These are phyloP conservation scores for Passiflora organensis DNA, from an alignment of 345 rosid species.

Conservation along the genomic window DNA sequence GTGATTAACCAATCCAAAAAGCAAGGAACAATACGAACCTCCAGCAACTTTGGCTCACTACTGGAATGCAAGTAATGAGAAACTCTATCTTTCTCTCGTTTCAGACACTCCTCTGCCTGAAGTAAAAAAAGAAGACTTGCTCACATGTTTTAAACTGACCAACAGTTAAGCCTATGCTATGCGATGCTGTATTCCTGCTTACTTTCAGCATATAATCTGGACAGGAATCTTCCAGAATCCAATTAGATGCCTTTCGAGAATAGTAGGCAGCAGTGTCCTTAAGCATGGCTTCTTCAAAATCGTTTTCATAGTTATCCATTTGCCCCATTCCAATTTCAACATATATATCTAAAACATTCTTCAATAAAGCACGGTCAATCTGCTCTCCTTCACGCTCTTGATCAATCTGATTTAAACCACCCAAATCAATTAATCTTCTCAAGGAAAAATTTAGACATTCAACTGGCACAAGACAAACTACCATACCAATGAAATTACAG, in stretches of 20 bases:
- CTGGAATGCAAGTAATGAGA: slow-evolving; percentile 35
- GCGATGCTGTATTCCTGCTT: neutral
- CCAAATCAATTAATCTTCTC: neutral
- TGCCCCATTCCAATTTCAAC: slow-evolving; percentile 31
- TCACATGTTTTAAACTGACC: too few species aligned
- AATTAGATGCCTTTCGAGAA: slow-evolving; percentile 39
- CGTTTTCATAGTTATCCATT: slow-evolving; percentile 22
- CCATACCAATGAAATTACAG: slow-evolving; percentile 32
- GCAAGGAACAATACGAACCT: slow-evolving; percentile 19
- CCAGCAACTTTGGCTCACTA: slow-evolving; percentile 33
- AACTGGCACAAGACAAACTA: neutral
- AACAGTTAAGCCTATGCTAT: too few species aligned
- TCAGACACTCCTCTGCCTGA: slow-evolving; percentile 37
- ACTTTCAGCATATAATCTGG: slow-evolving; percentile 44
- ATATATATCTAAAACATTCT: slow-evolving; percentile 37
- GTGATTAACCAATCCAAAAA: neutral
- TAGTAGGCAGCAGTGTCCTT: slow-evolving; percentile 32
- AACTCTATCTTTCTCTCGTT: slow-evolving; percentile 39
- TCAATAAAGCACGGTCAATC: slow-evolving; percentile 38
- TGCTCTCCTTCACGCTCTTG: slow-evolving; percentile 44
- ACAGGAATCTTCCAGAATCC: slow-evolving; percentile 41
- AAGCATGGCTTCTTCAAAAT: slow-evolving; percentile 41
- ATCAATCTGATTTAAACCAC: slow-evolving; percentile 25
- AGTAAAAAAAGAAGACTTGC: neutral
- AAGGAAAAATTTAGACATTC: neutral